Evolutionary conservation across 805 yeast genomes (phyloP).

Genomic region (Wickerhamiella shivajii): DNA sequence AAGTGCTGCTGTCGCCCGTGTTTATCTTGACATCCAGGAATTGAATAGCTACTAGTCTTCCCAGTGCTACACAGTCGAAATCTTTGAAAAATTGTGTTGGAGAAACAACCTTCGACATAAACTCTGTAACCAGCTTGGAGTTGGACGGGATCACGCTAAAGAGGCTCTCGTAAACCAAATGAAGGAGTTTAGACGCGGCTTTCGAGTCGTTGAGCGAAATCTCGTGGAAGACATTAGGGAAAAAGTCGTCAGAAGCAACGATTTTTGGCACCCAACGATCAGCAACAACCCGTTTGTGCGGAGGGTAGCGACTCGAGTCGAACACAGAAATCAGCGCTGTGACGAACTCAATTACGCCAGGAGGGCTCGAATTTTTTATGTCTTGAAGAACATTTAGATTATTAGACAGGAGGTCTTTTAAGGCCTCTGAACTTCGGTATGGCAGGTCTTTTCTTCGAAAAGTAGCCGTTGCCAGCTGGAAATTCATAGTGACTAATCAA

Average conservation of each 20-base stretch:
- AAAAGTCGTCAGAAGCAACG: constrained; percentile 12
- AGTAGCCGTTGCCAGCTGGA: no score
- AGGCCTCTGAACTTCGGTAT: no score
- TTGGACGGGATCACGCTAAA: constrained; percentile 16
- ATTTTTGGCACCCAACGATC: constrained; percentile 9
- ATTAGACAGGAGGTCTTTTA: no score
- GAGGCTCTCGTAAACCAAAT: constrained; percentile 14
- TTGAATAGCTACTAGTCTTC: constrained; percentile 15
- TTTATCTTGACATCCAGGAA: constrained; percentile 20
- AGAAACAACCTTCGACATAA: constrained; percentile 10
- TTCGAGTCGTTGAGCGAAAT: constrained; percentile 1
- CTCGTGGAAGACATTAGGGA: constrained; percentile 12
- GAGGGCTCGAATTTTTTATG: no score
- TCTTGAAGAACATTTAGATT: no score
- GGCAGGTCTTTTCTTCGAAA: no score
- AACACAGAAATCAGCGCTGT: constrained; percentile 4
- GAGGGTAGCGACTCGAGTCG: neutral
- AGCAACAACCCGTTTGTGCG: constrained; percentile 6
- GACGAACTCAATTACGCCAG: constrained; percentile 5
- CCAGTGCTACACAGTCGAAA: constrained; percentile 8
- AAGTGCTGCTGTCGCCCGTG: constrained; percentile 2
- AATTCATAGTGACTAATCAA: no score
- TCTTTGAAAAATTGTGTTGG: neutral
- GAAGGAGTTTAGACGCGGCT: constrained; percentile 12
- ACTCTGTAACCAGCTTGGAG: constrained; percentile 13